Base-by-base conservation (phyloP, 257 asterid species). In the Thymus quinquecostatus region DNA sequence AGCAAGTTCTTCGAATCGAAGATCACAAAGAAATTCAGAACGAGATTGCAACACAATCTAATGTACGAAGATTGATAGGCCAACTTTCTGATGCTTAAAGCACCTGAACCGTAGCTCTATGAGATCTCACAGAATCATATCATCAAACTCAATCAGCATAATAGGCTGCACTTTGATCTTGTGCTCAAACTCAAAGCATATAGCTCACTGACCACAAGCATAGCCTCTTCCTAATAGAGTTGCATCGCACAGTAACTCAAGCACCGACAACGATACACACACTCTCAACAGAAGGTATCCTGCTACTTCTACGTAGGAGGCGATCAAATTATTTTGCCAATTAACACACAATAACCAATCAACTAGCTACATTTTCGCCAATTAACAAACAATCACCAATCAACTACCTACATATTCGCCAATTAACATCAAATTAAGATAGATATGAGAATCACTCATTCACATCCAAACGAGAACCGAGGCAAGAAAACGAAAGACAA, bases 151-250 rank as follows among this genome's bases (percentile, higher is more conserved):
- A 63, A 27, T 27, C 60, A 11, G 27, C 36, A 34, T 3, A 29
- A 43, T 32, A 7, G 65, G 30, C 30, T 28, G 0, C 45, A 10
- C 1, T 43, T 64, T 67, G 0, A 30, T 60, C 38, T 28, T 10
- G 62, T 66, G 48, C 61, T 57, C 30, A 47, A 44, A 14, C 61
- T 57, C 30, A 47, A 44, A 14, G 64, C 36, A 13, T 40, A 45
- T 8, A 58, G 40, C 9, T 41, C 11, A 27, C 5, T 9, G 10
- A 44, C 33, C 28, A 64, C 41, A 57, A 57, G 2, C 53, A 29
- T 34, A 74, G 60, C 30, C 6, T 21, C 73, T 57, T 38, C 63
- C 57, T 44, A 14, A 64, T 13, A 54, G 43, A 64, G 12, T 12
- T 34, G 8, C 75, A 43, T 21, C 45, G 3, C 6, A 3, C 13